A percentile compares a stretch with the other conserved stretches of the same genome.
phyloP scores from a whole-genome alignment of 495 filamentous ascomycete species.

The Melanomma pulvis-pyrius region DNA sequence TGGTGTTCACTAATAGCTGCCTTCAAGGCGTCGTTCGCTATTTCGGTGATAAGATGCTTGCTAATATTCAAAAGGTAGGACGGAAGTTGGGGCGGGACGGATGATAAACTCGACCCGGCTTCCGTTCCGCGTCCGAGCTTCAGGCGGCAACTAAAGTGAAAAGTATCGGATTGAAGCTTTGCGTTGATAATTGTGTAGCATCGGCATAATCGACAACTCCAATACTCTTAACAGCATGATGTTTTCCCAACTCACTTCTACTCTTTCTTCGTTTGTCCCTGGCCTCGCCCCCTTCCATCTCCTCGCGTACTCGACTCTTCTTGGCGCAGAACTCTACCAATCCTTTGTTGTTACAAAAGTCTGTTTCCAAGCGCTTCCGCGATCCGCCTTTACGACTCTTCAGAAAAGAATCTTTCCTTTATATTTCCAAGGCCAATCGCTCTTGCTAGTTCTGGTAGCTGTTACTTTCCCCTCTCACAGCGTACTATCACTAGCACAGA shows the following conservation, averaged over 20 bases:
- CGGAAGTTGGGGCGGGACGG: not conserved
- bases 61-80: no score
- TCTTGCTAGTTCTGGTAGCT: conserved; percentile 50
- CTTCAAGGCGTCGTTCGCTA: no score
- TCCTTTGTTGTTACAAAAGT: conserved; percentile 59
- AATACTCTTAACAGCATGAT: not conserved
- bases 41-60: no score
- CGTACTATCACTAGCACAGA: conserved; percentile 43
- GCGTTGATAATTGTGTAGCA: not conserved
- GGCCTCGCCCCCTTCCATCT: conserved; percentile 52
- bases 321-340: conserved; percentile 58
- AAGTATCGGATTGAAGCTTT: not conserved
- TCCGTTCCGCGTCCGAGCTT: not conserved
- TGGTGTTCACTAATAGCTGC: no score
- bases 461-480: conserved; percentile 53
- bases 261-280: not conserved
- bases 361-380: conserved; percentile 51
- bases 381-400: conserved; percentile 53
- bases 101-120: not conserved
- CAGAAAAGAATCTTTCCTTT: conserved; percentile 59
- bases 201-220: no score
- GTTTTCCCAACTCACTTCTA: not conserved
- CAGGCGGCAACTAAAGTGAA: not conserved
- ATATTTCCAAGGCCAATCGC: conserved; percentile 55
- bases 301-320: conserved; percentile 55